Evolutionary conservation across 75 land plant species (phyloP).

Genomic region (Cryptomeria japonica): DNA sequence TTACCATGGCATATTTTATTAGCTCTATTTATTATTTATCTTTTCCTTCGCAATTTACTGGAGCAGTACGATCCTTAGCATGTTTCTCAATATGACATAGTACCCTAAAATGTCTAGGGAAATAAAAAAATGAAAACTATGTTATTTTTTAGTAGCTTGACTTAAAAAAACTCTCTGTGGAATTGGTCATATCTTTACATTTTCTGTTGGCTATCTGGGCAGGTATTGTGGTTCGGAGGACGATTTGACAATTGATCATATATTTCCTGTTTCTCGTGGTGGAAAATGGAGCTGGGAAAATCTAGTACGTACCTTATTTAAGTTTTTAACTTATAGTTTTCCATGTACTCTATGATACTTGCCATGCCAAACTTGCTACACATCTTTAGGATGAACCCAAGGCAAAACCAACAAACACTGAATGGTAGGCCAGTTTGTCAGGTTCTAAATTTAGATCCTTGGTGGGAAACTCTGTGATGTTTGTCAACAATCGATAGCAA

Average conservation of each 20-base stretch:
- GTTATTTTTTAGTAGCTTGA: neutral
- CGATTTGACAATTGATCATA: constrained; percentile 93
- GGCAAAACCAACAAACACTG: neutral
- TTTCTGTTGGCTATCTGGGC: constrained; percentile 5
- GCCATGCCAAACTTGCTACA: neutral
- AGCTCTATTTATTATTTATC: neutral
- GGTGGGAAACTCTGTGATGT: neutral
- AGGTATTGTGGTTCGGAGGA: constrained; percentile 83
- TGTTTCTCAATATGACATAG: neutral
- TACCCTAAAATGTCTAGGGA: neutral
- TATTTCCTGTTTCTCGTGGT: constrained; percentile 83
- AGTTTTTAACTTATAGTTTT: neutral
- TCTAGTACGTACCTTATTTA: constrained; percentile 57
- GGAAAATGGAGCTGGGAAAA: constrained; percentile 98
- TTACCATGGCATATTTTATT: neutral
- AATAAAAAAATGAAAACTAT: neutral
- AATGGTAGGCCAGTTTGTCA: neutral
- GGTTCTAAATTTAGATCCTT: neutral
- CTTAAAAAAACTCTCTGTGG: neutral
- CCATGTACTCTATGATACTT: neutral
- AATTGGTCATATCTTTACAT: neutral
- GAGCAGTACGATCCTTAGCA: neutral
- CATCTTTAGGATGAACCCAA: neutral
- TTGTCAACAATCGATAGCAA: neutral
- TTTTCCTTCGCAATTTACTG: neutral